Conservation (phyloP, 1,284 basidiomycete genomes). For the Calocybe gambosa region DNA sequence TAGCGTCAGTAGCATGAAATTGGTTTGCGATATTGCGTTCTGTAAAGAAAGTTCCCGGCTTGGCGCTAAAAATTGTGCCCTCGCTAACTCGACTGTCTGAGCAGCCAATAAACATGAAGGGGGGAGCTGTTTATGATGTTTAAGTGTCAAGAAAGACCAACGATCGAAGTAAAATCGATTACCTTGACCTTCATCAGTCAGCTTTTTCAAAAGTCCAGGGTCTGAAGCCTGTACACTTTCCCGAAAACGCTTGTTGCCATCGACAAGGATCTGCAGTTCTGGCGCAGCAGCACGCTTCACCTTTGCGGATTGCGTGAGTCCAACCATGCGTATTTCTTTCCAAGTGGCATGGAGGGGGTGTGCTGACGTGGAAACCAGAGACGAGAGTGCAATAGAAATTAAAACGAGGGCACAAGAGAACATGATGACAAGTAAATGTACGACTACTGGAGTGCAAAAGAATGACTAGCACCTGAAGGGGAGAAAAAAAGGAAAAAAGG, state of each 20-base stretch:
- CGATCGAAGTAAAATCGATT: neutral
- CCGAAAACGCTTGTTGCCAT: constrained; percentile 26
- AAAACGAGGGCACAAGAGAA: neutral
- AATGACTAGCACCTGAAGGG: neutral
- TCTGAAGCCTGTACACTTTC: constrained; percentile 19
- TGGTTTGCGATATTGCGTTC: constrained; percentile 31
- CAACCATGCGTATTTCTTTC: constrained; percentile 6
- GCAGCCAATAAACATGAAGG: constrained; percentile 32
- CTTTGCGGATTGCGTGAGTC: constrained; percentile 4
- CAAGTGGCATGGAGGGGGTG: constrained; percentile 3
- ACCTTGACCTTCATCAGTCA: constrained; percentile 28
- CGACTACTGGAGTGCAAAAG: neutral
- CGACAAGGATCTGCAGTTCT: constrained; percentile 20
- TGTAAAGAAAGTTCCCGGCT: constrained; percentile 30
- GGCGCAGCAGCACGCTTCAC: constrained; percentile 7
- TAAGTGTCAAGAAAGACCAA: neutral
- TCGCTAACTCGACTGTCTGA: constrained; percentile 31
- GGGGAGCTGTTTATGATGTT: constrained; percentile 22
- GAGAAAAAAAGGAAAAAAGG: constrained; percentile 1
- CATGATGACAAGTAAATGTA: constrained; percentile 1
- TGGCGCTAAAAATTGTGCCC: constrained; percentile 29
- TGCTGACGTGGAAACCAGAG: constrained; percentile 2
- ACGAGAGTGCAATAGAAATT: constrained; percentile 5
- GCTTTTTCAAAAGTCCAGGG: constrained; percentile 22
- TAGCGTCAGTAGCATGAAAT: constrained; percentile 26